Evolutionary conservation across 2,329 filamentous ascomycete genomes (phyloP), one percentile per base, ranked within the genome.

Genomic region (Claviceps humidiphila): DNA sequence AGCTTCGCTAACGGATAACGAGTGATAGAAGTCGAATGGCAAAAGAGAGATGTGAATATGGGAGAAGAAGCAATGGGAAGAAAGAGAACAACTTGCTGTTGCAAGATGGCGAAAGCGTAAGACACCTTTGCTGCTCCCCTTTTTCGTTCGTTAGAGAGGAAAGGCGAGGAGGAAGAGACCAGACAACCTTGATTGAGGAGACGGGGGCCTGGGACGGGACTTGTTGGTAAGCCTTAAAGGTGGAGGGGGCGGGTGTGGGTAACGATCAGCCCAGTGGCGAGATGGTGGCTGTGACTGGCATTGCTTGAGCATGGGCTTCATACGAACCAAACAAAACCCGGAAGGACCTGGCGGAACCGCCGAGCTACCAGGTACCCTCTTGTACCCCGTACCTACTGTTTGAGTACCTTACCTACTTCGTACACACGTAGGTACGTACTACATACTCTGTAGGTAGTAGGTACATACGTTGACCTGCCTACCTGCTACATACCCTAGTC

Each of bases 1-100:
- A 41, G 16, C 47, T 39, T 49, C 22, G 41, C 41, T 38, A 22
- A 14, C 17, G 20, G 14, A 38, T 43, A 53, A 50, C 17, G 51
- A 50, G 40, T 38, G 51, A 42, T 46, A 26, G 43, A 47, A 39
- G 24, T 26, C 26, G 4, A 51, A 37, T 34, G 52, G 38, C 44
- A 48, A 30, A 34, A 51, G 22, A 53, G 30, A 47, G 39, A 52
- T 59, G 55, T 54, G 55, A 55, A 49, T 54, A 54, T 48, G 50
- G 46, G 53, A 51, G 50, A 58, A 55, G 53, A 54, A 51, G 46
- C 26, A 41, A 43, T 53, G 52, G 52, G 54, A 44, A 42, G 37
- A 56, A 53, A 17, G 43, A 53, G 53, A 55, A 54, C 54, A 51
- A 52, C 42, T 46, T 53, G 53, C 53, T 53, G 56, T 51, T 46